Conservation (phyloP, 2,329 filamentous ascomycete genomes). For the Exophiala xenobiotica region DNA sequence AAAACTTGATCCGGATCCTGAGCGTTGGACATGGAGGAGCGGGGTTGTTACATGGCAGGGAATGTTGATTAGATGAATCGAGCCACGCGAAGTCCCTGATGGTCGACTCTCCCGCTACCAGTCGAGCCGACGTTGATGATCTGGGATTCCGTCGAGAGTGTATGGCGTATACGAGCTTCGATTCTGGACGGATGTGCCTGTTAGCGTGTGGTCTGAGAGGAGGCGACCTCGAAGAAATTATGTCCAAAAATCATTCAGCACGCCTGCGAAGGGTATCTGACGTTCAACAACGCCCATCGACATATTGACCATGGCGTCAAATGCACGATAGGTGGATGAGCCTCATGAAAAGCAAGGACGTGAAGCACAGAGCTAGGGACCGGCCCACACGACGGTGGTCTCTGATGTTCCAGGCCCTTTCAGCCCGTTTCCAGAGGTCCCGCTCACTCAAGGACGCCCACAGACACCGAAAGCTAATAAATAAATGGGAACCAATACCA, state of each 20-base stretch:
- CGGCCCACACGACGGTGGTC: not conserved
- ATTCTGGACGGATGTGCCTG: not conserved
- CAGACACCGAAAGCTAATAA: not conserved
- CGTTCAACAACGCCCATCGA: not conserved
- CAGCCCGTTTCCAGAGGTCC: not conserved
- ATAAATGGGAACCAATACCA: not conserved
- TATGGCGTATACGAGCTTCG: not conserved
- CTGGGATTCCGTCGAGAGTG: not conserved
- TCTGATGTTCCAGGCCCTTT: slow-evolving; percentile 1
- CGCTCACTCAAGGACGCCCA: not conserved
- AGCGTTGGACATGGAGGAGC: slow-evolving; percentile 22
- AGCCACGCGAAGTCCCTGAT: not conserved
- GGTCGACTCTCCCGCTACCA: not conserved
- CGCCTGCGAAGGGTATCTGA: not conserved
- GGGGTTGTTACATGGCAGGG: slow-evolving; percentile 20
- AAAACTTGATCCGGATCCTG: slow-evolving; percentile 13
- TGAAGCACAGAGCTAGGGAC: not conserved
- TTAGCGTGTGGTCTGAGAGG: not conserved
- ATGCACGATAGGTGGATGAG: not conserved
- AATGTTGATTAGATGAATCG: not conserved
- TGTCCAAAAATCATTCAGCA: not conserved
- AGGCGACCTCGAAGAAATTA: not conserved
- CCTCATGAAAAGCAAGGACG: not conserved
- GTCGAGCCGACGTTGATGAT: not conserved
- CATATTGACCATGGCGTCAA: not conserved